Percentiles rank a stretch among this genome's conserved stretches.
Evolutionary conservation across 495 filamentous ascomycete species (phyloP).

Genomic region (Evansstolkia leycettana): DNA sequence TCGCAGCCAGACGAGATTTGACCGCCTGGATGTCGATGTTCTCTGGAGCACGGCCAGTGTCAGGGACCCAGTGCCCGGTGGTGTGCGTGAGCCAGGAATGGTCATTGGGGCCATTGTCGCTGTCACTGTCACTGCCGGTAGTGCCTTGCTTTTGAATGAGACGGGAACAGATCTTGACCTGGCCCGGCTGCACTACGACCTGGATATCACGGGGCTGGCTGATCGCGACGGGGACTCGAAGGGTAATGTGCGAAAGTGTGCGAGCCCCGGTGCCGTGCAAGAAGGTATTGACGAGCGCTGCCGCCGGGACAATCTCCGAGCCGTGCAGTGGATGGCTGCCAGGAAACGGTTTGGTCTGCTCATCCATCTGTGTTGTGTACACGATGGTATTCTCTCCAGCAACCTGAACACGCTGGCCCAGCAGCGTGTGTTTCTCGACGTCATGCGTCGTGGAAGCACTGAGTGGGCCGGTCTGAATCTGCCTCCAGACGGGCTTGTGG

Average conservation of each 20-base stretch:
- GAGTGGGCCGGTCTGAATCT: too few relatives aligned
- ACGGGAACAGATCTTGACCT: constrained; percentile 14
- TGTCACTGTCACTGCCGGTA: constrained; percentile 12
- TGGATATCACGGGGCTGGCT: constrained; percentile 22
- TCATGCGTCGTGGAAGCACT: too few relatives aligned
- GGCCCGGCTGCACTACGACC: constrained; percentile 12
- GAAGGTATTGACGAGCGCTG: constrained; percentile 28
- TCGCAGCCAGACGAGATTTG: constrained; percentile 7
- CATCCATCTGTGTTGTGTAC: constrained; percentile 14
- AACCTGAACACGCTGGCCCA: constrained; percentile 16
- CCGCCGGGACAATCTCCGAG: constrained; percentile 30
- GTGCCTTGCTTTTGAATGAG: too few relatives aligned
- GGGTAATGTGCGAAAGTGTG: constrained; percentile 9
- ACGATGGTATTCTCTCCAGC: constrained; percentile 14
- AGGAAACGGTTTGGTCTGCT: constrained; percentile 22
- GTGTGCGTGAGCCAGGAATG: constrained; percentile 30
- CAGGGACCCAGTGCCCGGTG: constrained; percentile 8
- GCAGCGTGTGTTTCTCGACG: too few relatives aligned
- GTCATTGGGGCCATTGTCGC: constrained; percentile 3
- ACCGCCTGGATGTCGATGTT: constrained; percentile 8
- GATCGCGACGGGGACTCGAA: constrained; percentile 22
- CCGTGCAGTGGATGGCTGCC: constrained; percentile 20
- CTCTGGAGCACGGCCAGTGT: constrained; percentile 1
- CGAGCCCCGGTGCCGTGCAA: constrained; percentile 10
- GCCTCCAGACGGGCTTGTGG: too few relatives aligned